Evolutionary conservation across 805 yeast genomes (phyloP), one percentile per base, ranked within the genome.

Genomic region (Starmerella bacillaris): DNA sequence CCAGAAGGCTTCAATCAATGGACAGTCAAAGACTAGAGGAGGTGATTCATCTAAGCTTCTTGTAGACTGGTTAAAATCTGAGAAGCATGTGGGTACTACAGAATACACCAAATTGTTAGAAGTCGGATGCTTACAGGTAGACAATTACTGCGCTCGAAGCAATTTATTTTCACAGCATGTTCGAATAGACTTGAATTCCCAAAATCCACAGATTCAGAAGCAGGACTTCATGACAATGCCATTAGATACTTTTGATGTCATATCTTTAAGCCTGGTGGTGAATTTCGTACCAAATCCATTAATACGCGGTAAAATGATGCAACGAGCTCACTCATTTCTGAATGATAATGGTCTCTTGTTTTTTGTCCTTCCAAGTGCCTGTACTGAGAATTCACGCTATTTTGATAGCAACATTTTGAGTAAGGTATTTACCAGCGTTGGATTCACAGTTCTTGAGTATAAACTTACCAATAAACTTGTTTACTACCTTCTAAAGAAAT

Each of bases 191-290:
- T 58, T 86, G 30, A 72, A 80, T 46, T 75, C 92, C 1, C 86
- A 78, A 51, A 73, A 74, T 37, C 78, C 74, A 0, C 66, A 63
- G 3, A 82, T 86, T 5, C 34, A 62, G 24, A 66, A 78, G 53
- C 92, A 80, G 55, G 92, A 86, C 53, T 86, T 86, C 49, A 77
- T 84, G 84, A 62, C 74, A 30, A 57, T 84, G 37, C 92, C 93
- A 0, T 37, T 27, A 4, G 18, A 37, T 5, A 24, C 52, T 37
- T 84, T 74, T 51, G 65, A 74, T 42, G 48, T 80, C 19, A 60
- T 86, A 1, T 79, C 93, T 5, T 76, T 93, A 42, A 80, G 94
- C 0, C 54, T 86, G 37, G 98, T 86, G 26, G 59, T 86, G 11
- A 86, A 86, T 51, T 86, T 79, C 56, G 94, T 86, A 1, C 79